Evolutionary conservation across 2,329 filamentous ascomycete genomes (phyloP).

Genomic region (Ambrosiella xylebori): DNA sequence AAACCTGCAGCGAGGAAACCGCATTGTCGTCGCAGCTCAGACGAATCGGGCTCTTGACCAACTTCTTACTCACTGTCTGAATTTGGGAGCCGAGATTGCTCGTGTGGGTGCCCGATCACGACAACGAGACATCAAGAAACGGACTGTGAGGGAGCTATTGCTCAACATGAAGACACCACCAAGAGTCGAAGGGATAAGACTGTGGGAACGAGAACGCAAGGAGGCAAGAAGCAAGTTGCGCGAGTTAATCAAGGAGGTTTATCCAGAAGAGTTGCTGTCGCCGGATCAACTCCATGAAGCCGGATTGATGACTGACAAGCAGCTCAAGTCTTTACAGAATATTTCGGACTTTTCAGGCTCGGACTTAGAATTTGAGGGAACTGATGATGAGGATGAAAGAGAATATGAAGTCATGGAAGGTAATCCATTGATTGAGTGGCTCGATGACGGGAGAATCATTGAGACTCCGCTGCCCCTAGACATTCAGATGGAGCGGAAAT

Average conservation of each 20-base stretch:
- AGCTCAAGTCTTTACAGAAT: background rate
- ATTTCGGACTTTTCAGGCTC: background rate
- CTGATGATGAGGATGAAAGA: background rate
- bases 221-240: background rate
- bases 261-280: background rate
- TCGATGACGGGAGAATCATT: background rate
- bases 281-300: background rate
- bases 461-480: background rate
- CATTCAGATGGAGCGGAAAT: background rate
- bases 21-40: slow-evolving; percentile 66
- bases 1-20: slow-evolving; percentile 39
- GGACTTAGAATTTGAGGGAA: background rate
- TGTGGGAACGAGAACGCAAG: background rate
- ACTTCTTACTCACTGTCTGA: slow-evolving; percentile 45
- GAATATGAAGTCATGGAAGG: background rate
- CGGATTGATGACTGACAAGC: background rate
- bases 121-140: slow-evolving; percentile 9
- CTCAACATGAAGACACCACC: background rate
- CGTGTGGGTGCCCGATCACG: slow-evolving; percentile 30
- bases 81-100: slow-evolving; percentile 35
- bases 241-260: background rate
- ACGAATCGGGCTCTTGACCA: slow-evolving; percentile 88
- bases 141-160: background rate
- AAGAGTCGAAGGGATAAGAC: background rate
- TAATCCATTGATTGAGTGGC: background rate